A percentile compares a stretch with the other conserved stretches of the same genome.
These are phyloP conservation scores for Grigorovia humatica DNA, from an alignment of 805 yeast species.

Conservation along the genomic window DNA sequence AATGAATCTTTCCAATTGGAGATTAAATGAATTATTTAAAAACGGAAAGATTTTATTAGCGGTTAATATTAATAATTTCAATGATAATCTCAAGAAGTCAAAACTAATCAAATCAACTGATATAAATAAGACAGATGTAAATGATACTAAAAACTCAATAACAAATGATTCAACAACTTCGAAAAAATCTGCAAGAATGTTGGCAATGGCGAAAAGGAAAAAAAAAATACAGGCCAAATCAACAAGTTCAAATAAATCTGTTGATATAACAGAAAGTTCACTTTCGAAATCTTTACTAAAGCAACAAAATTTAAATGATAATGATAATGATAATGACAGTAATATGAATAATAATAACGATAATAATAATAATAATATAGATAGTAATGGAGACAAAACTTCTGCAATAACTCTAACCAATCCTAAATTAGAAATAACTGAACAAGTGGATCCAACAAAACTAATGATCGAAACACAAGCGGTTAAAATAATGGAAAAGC, in stretches of 20 bases:
- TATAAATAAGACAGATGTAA: not conserved
- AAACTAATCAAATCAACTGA: not conserved
- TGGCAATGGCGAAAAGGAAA: constrained; percentile 89
- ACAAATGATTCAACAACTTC: constrained; percentile 1
- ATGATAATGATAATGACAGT: not conserved
- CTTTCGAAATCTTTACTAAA: constrained; percentile 37
- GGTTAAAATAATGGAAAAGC: constrained; percentile 59
- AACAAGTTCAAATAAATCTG: constrained; percentile 37
- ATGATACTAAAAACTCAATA: constrained; percentile 6
- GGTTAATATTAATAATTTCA: constrained; percentile 16
- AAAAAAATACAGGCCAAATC: constrained; percentile 63
- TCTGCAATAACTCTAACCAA: constrained; percentile 18
- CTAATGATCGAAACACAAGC: constrained; percentile 75
- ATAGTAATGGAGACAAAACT: not conserved
- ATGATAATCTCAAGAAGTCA: constrained; percentile 3
- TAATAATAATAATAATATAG: not conserved
- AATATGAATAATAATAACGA: constrained; percentile 1
- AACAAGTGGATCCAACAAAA: constrained; percentile 71
- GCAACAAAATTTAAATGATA: constrained; percentile 20
- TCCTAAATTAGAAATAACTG: constrained; percentile 52
- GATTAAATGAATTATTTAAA: constrained; percentile 21
- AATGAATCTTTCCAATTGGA: constrained; percentile 19
- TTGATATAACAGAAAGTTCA: constrained; percentile 64
- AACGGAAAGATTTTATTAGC: constrained; percentile 22
- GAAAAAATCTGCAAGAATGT: constrained; percentile 59